A percentile compares a stretch with the other conserved stretches of the same genome.
These are phyloP conservation scores for Thermothielavioides terrestris DNA, from an alignment of 495 filamentous ascomycete species.

Conservation along the genomic window DNA sequence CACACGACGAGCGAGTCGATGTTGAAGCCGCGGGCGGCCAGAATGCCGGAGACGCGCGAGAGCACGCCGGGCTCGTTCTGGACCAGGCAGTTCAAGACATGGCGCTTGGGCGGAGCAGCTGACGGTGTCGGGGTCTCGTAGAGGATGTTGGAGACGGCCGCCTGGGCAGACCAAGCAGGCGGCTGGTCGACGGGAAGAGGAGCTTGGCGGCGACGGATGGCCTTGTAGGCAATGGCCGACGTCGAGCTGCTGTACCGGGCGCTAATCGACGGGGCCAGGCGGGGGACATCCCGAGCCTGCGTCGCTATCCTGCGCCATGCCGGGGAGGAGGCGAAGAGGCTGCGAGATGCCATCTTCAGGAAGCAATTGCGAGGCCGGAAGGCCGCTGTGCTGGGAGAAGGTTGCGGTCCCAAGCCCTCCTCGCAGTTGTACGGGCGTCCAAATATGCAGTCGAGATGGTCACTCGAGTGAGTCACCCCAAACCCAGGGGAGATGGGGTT, in stretches of 20 bases:
- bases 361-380: slow-evolving; percentile 18
- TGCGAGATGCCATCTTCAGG: slow-evolving; percentile 37
- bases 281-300: slow-evolving; percentile 17
- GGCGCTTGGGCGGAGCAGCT: slow-evolving; percentile 75
- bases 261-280: slow-evolving; percentile 13
- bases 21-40: slow-evolving; percentile 96
- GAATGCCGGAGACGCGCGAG: slow-evolving; percentile 90
- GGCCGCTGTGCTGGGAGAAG: slow-evolving; percentile 2
- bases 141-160: slow-evolving; percentile 94
- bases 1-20: slow-evolving; percentile 97
- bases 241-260: slow-evolving; percentile 50
- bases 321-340: slow-evolving; percentile 28
- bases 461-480: slow-evolving; percentile 15
- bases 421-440: not conserved
- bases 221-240: slow-evolving; percentile 93
- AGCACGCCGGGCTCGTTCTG: slow-evolving; percentile 98
- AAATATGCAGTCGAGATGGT: not conserved
- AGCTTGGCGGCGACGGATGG: slow-evolving; percentile 79
- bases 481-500: not conserved
- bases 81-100: slow-evolving; percentile 95
- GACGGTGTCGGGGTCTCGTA: slow-evolving; percentile 93
- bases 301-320: slow-evolving; percentile 26
- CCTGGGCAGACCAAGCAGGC: slow-evolving; percentile 84
- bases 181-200: slow-evolving; percentile 72
- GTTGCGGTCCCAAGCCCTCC: not conserved